phyloP scores from a whole-genome alignment of 192 early-diverging fungal species.

The Geranomyces variabilis region DNA sequence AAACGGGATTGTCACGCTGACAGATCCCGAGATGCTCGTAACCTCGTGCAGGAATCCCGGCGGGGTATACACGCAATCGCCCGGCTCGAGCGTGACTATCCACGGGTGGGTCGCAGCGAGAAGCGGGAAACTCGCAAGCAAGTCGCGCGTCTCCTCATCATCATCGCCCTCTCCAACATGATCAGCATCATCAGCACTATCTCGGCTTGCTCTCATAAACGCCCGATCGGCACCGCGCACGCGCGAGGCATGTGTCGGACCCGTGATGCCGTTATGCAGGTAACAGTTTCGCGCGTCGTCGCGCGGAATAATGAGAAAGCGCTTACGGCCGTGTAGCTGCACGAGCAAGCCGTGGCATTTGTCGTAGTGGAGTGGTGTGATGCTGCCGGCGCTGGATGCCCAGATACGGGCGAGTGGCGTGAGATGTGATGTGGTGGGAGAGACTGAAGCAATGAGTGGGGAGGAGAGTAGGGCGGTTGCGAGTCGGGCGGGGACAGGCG shows the following conservation, averaged over 20 bases:
- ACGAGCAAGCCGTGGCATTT: slow-evolving; percentile 55
- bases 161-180: too few species aligned
- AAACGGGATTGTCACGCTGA: slow-evolving; percentile 57
- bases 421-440: neutral
- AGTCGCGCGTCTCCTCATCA: neutral
- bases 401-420: slow-evolving; percentile 48
- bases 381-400: slow-evolving; percentile 45
- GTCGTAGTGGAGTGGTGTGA: slow-evolving; percentile 60
- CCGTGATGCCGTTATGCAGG: slow-evolving; percentile 47
- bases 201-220: slow-evolving; percentile 14
- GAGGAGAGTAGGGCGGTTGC: neutral
- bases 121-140: slow-evolving; percentile 45
- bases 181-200: neutral
- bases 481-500: neutral
- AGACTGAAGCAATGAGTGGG: neutral
- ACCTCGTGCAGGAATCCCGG: slow-evolving; percentile 62
- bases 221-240: slow-evolving; percentile 42
- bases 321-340: slow-evolving; percentile 50
- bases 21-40: slow-evolving; percentile 45
- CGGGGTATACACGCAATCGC: slow-evolving; percentile 59
- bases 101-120: slow-evolving; percentile 41
- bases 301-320: slow-evolving; percentile 50
- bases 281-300: slow-evolving; percentile 49
- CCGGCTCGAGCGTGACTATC: slow-evolving; percentile 49
- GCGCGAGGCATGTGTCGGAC: slow-evolving; percentile 53